These are phyloP conservation scores for Ailanthus altissimus DNA, from an alignment of 345 rosid species.

Conservation along the genomic window DNA sequence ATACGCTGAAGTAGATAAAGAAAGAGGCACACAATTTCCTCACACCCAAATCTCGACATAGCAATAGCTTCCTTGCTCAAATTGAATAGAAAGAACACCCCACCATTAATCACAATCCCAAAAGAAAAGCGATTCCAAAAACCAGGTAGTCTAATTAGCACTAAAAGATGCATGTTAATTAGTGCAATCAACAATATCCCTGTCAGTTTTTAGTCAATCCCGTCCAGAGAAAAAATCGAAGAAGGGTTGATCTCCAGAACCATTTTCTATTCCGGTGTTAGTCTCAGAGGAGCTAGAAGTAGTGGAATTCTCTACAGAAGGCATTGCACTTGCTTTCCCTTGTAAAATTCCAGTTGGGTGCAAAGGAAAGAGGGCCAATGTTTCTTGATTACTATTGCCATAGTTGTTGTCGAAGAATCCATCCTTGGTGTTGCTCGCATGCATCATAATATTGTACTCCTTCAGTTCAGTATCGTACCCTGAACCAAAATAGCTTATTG, in stretches of 20 bases:
- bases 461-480: conserved; percentile 14
- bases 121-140: background rate
- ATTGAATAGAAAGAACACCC: background rate
- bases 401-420: background rate
- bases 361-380: conserved; percentile 55
- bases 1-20: background rate
- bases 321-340: conserved; percentile 8
- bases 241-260: conserved; percentile 28
- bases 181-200: background rate
- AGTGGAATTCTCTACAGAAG: conserved; percentile 17
- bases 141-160: background rate
- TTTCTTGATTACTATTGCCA: conserved; percentile 27
- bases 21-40: too few relatives aligned
- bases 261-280: conserved; percentile 13
- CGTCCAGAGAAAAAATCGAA: conserved; percentile 43
- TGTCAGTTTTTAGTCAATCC: background rate
- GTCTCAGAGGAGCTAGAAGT: conserved; percentile 17
- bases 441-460: background rate
- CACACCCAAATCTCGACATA: background rate
- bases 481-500: background rate
- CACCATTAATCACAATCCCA: background rate
- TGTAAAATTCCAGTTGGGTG: conserved; percentile 50
- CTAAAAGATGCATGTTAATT: conserved; percentile 7
- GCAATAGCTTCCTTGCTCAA: background rate
- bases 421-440: background rate